These are phyloP conservation scores for Taiwanofungus camphoratus DNA, from an alignment of 1,284 basidiomycete species.

Conservation along the genomic window DNA sequence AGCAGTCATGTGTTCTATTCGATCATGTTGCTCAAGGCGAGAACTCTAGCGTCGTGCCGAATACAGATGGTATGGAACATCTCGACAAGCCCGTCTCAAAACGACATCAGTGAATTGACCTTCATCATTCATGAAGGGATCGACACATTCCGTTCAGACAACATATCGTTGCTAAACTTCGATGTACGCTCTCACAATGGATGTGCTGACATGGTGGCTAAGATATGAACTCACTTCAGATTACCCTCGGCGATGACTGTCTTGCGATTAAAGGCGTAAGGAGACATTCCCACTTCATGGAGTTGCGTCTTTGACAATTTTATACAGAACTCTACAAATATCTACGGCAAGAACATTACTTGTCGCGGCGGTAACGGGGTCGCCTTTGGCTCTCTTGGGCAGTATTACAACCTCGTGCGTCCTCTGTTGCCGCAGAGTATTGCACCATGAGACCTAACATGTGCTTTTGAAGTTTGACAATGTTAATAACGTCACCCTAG, in stretches of 20 bases:
- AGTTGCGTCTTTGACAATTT: not conserved
- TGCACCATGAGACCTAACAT: not conserved
- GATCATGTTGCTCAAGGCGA: slow-evolving; percentile 7
- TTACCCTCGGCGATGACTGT: slow-evolving; percentile 61
- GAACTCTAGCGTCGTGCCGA: slow-evolving; percentile 46
- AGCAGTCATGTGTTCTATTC: slow-evolving; percentile 14
- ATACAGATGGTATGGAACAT: slow-evolving; percentile 46
- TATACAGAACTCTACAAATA: slow-evolving; percentile 49
- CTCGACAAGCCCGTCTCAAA: not conserved
- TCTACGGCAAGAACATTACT: slow-evolving; percentile 43
- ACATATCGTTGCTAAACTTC: slow-evolving; percentile 47
- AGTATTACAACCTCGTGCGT: slow-evolving; percentile 49
- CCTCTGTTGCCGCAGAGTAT: not conserved
- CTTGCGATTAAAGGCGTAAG: slow-evolving; percentile 56
- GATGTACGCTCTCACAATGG: slow-evolving; percentile 28
- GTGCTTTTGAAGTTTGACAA: slow-evolving; percentile 38
- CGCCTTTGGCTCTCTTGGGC: slow-evolving; percentile 58
- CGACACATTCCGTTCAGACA: slow-evolving; percentile 53
- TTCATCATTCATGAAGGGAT: slow-evolving; percentile 35
- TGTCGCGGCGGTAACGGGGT: slow-evolving; percentile 63
- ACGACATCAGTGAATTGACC: no score
- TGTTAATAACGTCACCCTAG: slow-evolving; percentile 48
- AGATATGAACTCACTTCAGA: slow-evolving; percentile 15
- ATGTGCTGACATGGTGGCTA: not conserved
- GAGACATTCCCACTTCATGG: slow-evolving; percentile 11